Evolutionary conservation across 495 filamentous ascomycete genomes (phyloP).

Genomic region (Elaphomyces granulatus): DNA sequence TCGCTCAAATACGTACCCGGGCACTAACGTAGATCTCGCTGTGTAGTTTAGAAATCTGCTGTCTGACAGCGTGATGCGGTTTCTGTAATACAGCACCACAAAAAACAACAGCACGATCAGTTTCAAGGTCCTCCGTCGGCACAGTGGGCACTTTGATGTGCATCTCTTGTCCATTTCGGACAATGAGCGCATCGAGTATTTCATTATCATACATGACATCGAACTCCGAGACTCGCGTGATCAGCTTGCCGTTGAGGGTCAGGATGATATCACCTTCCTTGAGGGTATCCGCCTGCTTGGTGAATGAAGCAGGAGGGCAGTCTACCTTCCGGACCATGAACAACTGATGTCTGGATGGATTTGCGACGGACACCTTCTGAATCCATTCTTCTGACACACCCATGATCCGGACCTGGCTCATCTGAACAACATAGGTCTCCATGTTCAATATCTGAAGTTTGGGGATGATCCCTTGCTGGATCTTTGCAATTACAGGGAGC

Average conservation of each 20-base stretch:
- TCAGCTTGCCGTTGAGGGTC: constrained; percentile 76
- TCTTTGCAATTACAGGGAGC: constrained; percentile 68
- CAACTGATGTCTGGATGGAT: constrained; percentile 82
- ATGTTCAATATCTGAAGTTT: constrained; percentile 80
- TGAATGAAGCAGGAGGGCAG: constrained; percentile 40
- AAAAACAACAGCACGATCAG: constrained; percentile 79
- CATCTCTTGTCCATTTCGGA: constrained; percentile 76
- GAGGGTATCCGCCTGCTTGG: constrained; percentile 32
- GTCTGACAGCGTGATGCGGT: constrained; percentile 89
- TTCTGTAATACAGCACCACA: constrained; percentile 88
- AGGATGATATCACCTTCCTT: constrained; percentile 89
- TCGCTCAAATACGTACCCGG: constrained; percentile 34
- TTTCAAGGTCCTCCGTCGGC: constrained; percentile 80
- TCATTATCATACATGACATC: constrained; percentile 95
- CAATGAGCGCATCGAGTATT: constrained; percentile 65
- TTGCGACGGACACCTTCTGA: constrained; percentile 66
- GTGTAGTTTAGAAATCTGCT: constrained; percentile 94
- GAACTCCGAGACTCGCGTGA: constrained; percentile 82
- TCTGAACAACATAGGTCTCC: constrained; percentile 88
- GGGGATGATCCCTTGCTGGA: constrained; percentile 64
- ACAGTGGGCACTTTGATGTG: constrained; percentile 70
- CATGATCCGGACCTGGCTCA: constrained; percentile 98
- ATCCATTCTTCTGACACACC: constrained; percentile 95
- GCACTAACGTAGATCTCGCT: constrained; percentile 94
- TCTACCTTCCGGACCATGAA: constrained; percentile 98